Evolutionary conservation across 2,329 filamentous ascomycete species (phyloP).

Genomic region (Xylaria digitata): DNA sequence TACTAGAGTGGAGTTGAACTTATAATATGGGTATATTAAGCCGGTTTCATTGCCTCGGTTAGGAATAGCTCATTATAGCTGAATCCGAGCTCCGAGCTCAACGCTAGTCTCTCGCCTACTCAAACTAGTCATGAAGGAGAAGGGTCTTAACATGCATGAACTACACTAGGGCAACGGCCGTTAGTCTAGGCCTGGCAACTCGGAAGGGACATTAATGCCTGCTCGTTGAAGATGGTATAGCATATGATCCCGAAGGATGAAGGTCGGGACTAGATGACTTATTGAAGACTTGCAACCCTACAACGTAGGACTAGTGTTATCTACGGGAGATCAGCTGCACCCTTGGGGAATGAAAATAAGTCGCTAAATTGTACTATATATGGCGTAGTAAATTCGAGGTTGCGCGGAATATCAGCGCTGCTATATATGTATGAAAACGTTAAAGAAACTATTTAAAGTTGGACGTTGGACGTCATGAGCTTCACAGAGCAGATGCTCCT

Average conservation of each 20-base stretch:
- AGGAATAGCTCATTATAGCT: too few relatives aligned
- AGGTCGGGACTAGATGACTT: background rate
- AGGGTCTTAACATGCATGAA: too few relatives aligned
- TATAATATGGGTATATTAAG: background rate
- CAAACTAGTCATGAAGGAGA: too few relatives aligned
- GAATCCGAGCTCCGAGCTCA: too few relatives aligned
- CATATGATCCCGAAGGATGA: too few relatives aligned
- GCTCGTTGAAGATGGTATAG: too few relatives aligned
- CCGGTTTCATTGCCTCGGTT: background rate
- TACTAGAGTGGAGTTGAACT: background rate
- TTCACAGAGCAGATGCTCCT: background rate
- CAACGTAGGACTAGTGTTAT: background rate
- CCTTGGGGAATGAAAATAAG: background rate
- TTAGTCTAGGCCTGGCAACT: too few relatives aligned
- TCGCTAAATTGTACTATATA: background rate
- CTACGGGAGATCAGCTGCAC: background rate
- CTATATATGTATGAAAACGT: background rate
- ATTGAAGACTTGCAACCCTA: background rate
- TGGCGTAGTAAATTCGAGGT: background rate
- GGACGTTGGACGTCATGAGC: background rate
- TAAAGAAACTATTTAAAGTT: constrained; percentile 1
- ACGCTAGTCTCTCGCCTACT: too few relatives aligned
- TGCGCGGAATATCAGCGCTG: background rate
- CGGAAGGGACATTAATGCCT: too few relatives aligned
- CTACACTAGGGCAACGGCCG: too few relatives aligned